Evolutionary conservation across 179 eudicot species (phyloP), one percentile per base, ranked within the genome.

Genomic region (Patellifolia procumbens): DNA sequence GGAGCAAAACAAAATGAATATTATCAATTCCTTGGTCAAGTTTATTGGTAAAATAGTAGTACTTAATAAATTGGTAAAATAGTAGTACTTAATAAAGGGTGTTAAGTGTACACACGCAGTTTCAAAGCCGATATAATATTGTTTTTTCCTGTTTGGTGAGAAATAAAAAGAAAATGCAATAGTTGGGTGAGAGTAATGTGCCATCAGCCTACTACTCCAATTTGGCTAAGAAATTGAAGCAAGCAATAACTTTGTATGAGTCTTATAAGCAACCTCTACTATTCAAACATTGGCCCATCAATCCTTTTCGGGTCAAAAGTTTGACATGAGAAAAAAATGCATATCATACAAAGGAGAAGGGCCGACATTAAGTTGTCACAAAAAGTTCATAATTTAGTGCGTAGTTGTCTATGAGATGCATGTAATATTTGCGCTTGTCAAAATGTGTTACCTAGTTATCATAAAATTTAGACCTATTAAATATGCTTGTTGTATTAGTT

Each of bases 151-250:
- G 28, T 42, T 67, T 10, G 68, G 26, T 20, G 48, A 31, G 26
- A 29, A 59, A 68, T 53, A 26, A 55, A 3, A 43, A n/a, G n/a
- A 56, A 28, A 9, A 0, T 42, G 10, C 31, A n/a, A 29, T 76
- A 6, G 75, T 60, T 77, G 70, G 68, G 1, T 34, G 80, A 77
- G 60, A 70, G 45, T 59, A 75, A 77, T 63, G 6, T 34, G 19
- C 75, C 62, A 70, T 46, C 75, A 22, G 60, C 51, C 39, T 13
- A 31, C 29, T 31, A 26, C 20, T 29, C 28, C 13, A 2, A 55
- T 53, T 45, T 59, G 55, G 67, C 62, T 9, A 19, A 24, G 22
- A 69, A 35, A 9, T 53, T 53, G n/a, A 31, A 52, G 20, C 24
- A 48, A 74, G 24, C 70, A 45, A 74, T 42, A 9, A 9, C 13